phyloP scores from a whole-genome alignment of 2,329 filamentous ascomycete species.

The Tolypocladium paradoxum region DNA sequence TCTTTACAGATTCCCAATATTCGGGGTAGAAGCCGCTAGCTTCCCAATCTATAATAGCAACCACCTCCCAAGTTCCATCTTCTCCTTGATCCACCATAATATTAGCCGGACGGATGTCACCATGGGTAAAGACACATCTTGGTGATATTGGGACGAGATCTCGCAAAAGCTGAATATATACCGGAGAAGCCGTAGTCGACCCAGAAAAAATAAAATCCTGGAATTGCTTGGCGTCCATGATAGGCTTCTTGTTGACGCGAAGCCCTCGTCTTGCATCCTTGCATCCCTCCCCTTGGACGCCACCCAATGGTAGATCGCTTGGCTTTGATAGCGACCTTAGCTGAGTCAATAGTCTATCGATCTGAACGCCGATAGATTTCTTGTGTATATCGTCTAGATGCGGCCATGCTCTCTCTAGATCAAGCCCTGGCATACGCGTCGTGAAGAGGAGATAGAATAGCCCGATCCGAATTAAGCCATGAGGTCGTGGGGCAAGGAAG shows the following conservation, averaged over 20 bases:
- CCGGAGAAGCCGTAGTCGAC: constrained; percentile 1
- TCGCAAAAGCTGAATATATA: constrained; percentile 4
- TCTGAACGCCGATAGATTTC: constrained; percentile 4
- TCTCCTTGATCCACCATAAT: not conserved
- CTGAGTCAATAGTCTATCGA: constrained; percentile 4
- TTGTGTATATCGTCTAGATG: constrained; percentile 4
- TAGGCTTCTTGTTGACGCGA: not conserved
- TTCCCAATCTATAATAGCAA: constrained; percentile 9
- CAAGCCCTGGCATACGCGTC: too few species aligned
- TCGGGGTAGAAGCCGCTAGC: constrained; percentile 10
- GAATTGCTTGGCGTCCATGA: constrained; percentile 1
- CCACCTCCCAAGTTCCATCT: constrained; percentile 4
- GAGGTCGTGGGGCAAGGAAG: constrained; percentile 4
- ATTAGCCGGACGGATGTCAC: constrained; percentile 1
- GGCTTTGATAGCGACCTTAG: constrained; percentile 6
- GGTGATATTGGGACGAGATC: not conserved
- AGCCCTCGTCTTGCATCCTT: constrained; percentile 2
- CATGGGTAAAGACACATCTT: constrained; percentile 6
- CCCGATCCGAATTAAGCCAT: not conserved
- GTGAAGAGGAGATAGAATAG: too few species aligned
- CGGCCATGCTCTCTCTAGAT: too few species aligned
- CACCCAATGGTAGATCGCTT: constrained; percentile 1
- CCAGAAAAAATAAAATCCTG: constrained; percentile 5
- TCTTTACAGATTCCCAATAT: constrained; percentile 10
- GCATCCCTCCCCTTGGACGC: constrained; percentile 3